These are phyloP conservation scores for Amylostereum areolatum DNA, from an alignment of 1,284 basidiomycete genomes.

Conservation along the genomic window DNA sequence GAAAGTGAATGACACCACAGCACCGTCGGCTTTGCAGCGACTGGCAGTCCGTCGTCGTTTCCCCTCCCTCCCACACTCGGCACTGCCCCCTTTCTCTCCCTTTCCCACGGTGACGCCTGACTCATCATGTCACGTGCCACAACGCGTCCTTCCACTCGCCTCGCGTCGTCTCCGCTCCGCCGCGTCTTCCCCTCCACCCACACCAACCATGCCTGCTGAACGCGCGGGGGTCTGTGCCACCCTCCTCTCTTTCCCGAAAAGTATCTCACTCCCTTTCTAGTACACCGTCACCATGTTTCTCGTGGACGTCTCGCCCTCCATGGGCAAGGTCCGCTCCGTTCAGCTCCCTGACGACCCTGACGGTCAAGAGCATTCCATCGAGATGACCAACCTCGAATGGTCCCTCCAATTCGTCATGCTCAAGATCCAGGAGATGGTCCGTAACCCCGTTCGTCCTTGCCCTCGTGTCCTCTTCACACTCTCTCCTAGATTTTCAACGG, in stretches of 20 bases:
- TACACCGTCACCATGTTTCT: slow-evolving; percentile 83
- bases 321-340: slow-evolving; percentile 61
- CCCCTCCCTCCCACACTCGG: too few species aligned
- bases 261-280: slow-evolving; percentile 28
- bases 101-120: slow-evolving; percentile 1
- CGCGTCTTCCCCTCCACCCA: slow-evolving; percentile 7
- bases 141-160: slow-evolving; percentile 5
- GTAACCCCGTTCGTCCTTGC: slow-evolving; percentile 2
- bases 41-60: too few species aligned
- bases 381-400: slow-evolving; percentile 77
- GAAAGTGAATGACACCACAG: too few species aligned
- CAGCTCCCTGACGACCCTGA: slow-evolving; percentile 49
- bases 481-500: slow-evolving; percentile 72
- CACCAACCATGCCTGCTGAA: slow-evolving; percentile 61
- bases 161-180: slow-evolving; percentile 3
- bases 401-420: slow-evolving; percentile 81
- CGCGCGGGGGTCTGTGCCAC: slow-evolving; percentile 57
- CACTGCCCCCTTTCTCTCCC: neutral
- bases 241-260: neutral
- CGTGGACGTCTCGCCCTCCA: slow-evolving; percentile 82
- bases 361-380: slow-evolving; percentile 42
- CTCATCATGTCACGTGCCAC: slow-evolving; percentile 7
- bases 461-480: slow-evolving; percentile 2
- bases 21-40: too few species aligned
- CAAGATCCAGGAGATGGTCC: slow-evolving; percentile 85